Evolutionary conservation across 2,329 filamentous ascomycete genomes (phyloP).

Genomic region (Thielaviopsis populi): DNA sequence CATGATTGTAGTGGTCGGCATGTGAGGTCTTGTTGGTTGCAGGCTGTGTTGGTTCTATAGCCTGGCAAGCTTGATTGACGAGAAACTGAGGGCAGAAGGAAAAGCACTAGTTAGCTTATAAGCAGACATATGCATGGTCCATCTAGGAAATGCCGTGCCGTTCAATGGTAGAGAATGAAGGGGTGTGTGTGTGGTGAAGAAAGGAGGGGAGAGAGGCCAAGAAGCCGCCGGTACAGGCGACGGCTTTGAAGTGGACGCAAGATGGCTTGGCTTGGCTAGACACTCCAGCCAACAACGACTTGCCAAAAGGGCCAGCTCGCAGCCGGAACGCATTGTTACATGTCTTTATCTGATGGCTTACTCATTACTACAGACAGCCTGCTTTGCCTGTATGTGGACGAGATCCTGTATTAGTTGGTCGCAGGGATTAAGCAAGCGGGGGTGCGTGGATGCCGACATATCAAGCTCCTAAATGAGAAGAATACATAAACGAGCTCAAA

Average conservation of each 20-base stretch:
- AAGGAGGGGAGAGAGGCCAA: not conserved
- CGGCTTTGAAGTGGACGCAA: not conserved
- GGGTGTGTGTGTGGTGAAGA: too few species aligned
- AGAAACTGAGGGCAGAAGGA: not conserved
- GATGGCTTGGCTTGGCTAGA: not conserved
- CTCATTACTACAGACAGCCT: not conserved
- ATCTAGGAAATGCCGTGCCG: not conserved
- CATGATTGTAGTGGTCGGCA: not conserved
- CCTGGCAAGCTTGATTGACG: not conserved
- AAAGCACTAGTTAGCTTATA: not conserved
- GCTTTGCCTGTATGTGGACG: not conserved
- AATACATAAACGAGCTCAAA: not conserved
- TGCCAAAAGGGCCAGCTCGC: not conserved
- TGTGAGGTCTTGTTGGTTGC: not conserved
- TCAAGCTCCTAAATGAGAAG: not conserved
- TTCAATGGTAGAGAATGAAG: not conserved
- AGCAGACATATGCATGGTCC: not conserved
- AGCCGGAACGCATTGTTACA: not conserved
- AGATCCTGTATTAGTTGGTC: slow-evolving; percentile 2
- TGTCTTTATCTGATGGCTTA: not conserved
- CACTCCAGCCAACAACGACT: not conserved
- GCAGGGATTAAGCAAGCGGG: not conserved
- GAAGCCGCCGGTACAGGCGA: not conserved
- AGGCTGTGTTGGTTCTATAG: not conserved
- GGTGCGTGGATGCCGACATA: not conserved